Conservation (phyloP, 2,329 filamentous ascomycete genomes). For the Fusarium newnesense region DNA sequence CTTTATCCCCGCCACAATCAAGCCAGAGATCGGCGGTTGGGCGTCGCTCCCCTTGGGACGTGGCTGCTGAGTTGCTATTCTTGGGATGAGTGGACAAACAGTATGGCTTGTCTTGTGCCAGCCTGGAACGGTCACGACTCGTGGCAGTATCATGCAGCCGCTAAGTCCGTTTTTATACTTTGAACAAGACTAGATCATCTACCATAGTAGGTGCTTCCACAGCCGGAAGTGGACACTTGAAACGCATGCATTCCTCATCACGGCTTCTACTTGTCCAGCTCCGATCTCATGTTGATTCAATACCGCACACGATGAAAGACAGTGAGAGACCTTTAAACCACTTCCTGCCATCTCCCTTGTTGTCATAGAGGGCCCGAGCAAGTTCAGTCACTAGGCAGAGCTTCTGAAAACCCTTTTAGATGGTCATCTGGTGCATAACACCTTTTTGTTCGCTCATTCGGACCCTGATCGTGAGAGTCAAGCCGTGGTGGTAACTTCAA, state of each 20-base stretch:
- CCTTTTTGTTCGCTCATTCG: not conserved
- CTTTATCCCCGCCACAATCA: constrained; percentile 24
- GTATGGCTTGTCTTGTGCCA: constrained; percentile 6
- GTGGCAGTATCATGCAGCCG: not conserved
- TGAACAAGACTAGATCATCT: constrained; percentile 2
- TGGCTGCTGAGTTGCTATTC: constrained; percentile 30
- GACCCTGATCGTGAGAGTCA: not conserved
- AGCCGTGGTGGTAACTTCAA: not conserved
- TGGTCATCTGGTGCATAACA: constrained; percentile 3
- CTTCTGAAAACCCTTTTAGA: not conserved
- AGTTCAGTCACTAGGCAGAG: not conserved
- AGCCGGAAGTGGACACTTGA: constrained; percentile 22
- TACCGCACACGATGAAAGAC: not conserved
- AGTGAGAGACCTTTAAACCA: not conserved
- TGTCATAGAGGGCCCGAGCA: not conserved
- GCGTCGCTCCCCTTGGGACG: constrained; percentile 12
- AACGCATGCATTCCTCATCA: constrained; percentile 27
- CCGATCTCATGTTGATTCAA: constrained; percentile 21
- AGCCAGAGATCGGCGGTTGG: constrained; percentile 27
- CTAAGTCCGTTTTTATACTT: not conserved
- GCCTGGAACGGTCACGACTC: constrained; percentile 11
- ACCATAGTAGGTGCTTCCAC: not conserved
- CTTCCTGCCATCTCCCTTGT: not conserved
- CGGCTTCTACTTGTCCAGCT: constrained; percentile 2
- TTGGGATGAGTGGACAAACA: constrained; percentile 19